Evolutionary conservation across 1,284 basidiomycete genomes (phyloP), one percentile per base, ranked within the genome.

Genomic region (Malassezia yamatoensis): DNA sequence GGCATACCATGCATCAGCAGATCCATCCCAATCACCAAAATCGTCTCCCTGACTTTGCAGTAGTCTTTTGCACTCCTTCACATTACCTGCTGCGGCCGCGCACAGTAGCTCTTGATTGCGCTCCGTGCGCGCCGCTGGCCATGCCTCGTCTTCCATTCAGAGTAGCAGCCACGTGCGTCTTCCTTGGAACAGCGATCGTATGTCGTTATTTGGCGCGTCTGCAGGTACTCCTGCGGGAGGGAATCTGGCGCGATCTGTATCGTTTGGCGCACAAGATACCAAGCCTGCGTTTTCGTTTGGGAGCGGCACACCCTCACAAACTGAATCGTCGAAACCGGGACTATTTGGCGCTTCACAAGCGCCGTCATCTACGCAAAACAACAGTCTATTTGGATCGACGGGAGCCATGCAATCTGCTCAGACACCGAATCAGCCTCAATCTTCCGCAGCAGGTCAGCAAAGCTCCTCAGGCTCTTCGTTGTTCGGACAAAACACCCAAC

Each of bases 1-100:
- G 48, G 84, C 83, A 75, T 85, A 91, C 91, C 93, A 98, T 43
- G 89, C 80, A 2, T 91, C 90, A 1, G 88, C 87, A 18, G 83
- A 85, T n/a, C 77, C 76, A 16, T 83, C 80, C 63, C 90, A 79
- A 29, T 51, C 54, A 21, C 35, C 56, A 13, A 42, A 21, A n/a
- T 58, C 21, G 0, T 13, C 4, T n/a, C 51, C 41, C 10, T 4
- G 8, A 3, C 55, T 54, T 15, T 49, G 24, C 35, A 70, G 60
- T 5, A 67, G 61, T 10, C 39, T 41, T 42, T 62, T 52, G 48
- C 66, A 60, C 24, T 49, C 21, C 0, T 51, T 32, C 1, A 61
- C 18, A 38, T 72, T 61, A 20, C 65, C 64, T 0, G 40, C 24
- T 47, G 57, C 66, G 36, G 64, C 59, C 5, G 69, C 68, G 12